phyloP scores from a whole-genome alignment of 192 early-diverging fungal genomes.

The Mortierella alpina region DNA sequence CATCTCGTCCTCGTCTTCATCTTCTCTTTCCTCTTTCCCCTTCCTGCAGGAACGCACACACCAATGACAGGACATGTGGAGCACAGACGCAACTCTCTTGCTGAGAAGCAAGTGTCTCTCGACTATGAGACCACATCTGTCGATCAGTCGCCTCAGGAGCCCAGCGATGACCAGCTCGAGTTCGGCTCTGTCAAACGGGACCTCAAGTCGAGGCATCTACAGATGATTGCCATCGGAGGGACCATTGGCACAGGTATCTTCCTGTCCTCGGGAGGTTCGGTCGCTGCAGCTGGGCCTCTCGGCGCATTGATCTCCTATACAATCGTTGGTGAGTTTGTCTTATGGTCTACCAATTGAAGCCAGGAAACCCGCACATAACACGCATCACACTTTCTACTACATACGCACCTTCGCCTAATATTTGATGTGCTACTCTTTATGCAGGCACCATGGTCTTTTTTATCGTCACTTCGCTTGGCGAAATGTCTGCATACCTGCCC shows the following conservation, averaged over 20 bases:
- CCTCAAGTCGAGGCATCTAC: constrained; percentile 77
- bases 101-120: not conserved
- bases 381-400: not conserved
- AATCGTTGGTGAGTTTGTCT: constrained; percentile 41
- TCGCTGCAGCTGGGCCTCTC: constrained; percentile 80
- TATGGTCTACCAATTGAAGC: not conserved
- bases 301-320: constrained; percentile 84
- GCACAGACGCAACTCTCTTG: too few species aligned
- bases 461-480: constrained; percentile 84
- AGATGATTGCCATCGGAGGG: constrained; percentile 84
- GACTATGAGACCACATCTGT: constrained; percentile 12
- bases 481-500: constrained; percentile 88
- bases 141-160: not conserved
- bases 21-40: not conserved
- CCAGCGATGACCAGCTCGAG: constrained; percentile 20
- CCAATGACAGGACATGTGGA: constrained; percentile 12
- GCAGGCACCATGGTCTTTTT: constrained; percentile 77
- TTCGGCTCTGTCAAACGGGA: constrained; percentile 65
- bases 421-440: not conserved
- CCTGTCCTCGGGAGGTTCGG: constrained; percentile 78
- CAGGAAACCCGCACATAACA: not conserved
- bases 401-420: not conserved
- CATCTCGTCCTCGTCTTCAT: not conserved
- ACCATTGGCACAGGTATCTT: constrained; percentile 76
- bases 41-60: too few species aligned